Percentiles rank a stretch among this genome's conserved stretches.
Conservation (phyloP, 1,139 yeast genomes). For the Candida sp. region DNA sequence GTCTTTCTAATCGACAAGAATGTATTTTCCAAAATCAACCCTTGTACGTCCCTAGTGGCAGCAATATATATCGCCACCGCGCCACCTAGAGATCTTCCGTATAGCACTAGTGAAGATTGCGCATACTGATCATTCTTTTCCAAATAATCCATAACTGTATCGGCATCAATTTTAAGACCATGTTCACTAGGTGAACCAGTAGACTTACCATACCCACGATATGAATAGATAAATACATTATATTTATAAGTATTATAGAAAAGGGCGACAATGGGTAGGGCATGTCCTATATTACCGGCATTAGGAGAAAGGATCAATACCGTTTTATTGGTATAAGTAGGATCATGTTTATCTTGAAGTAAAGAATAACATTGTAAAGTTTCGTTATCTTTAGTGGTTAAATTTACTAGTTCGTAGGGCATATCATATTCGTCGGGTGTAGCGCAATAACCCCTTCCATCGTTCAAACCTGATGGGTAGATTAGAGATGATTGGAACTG, state of each 20-base stretch:
- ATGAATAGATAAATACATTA: conserved; percentile 84
- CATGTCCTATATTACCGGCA: conserved; percentile 96
- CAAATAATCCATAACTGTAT: conserved; percentile 63
- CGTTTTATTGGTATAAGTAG: conserved; percentile 58
- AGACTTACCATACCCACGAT: conserved; percentile 89
- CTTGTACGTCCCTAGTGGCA: conserved; percentile 54
- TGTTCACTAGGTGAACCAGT: conserved; percentile 74
- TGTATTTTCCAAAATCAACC: conserved; percentile 80
- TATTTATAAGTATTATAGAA: conserved; percentile 64
- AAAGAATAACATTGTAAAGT: conserved; percentile 40
- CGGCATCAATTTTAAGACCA: conserved; percentile 84
- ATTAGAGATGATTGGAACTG: conserved; percentile 66
- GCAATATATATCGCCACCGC: conserved; percentile 90
- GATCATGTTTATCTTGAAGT: conserved; percentile 42
- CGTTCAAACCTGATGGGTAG: conserved; percentile 80
- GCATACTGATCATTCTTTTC: conserved; percentile 50
- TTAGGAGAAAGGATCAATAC: conserved; percentile 82
- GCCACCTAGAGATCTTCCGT: conserved; percentile 93
- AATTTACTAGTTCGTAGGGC: conserved; percentile 54
- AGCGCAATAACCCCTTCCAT: conserved; percentile 72
- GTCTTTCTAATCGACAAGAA: conserved; percentile 76
- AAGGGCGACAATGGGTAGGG: conserved; percentile 75
- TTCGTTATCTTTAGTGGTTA: conserved; percentile 69
- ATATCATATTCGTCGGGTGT: conserved; percentile 74
- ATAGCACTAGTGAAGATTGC: conserved; percentile 58